Percentiles rank a stretch among this genome's conserved stretches.
These are phyloP conservation scores for Saccharum officinarum DNA, from an alignment of 176 grass and related monocot genomes.

Conservation along the genomic window DNA sequence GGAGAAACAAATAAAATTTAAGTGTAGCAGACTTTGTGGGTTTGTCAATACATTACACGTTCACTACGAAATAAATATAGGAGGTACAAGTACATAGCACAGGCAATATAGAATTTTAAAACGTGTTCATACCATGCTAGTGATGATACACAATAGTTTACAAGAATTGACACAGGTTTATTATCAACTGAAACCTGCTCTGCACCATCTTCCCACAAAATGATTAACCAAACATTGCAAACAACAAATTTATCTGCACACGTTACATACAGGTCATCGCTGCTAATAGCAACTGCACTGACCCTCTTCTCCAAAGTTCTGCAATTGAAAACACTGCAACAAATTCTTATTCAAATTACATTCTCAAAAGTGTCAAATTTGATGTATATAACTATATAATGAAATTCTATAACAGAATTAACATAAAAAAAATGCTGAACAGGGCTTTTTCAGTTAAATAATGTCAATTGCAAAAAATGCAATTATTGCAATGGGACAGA, in stretches of 20 bases:
- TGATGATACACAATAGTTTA: constrained; percentile 92
- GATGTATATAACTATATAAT: background rate
- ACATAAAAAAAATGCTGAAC: too few species aligned
- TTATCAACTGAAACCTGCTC: constrained; percentile 39
- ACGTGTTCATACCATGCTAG: constrained; percentile 63
- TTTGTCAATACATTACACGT: background rate
- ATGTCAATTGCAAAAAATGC: background rate
- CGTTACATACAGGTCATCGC: constrained; percentile 47
- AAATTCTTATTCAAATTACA: background rate
- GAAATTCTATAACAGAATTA: background rate
- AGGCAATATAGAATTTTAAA: background rate
- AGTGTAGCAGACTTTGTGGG: background rate
- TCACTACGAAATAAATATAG: background rate
- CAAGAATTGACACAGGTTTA: constrained; percentile 65
- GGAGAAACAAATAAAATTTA: background rate
- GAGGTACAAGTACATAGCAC: background rate
- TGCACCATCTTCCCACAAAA: constrained; percentile 35
- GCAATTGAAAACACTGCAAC: constrained; percentile 33
- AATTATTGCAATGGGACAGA: background rate
- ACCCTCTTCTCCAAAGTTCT: constrained; percentile 87
- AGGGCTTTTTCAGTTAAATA: background rate
- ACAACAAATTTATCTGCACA: constrained; percentile 91
- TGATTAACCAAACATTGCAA: constrained; percentile 45
- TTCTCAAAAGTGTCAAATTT: background rate
- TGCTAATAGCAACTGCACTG: constrained; percentile 71